Evolutionary conservation across 306 rosid genomes (phyloP).

Genomic region (Prunus mongolica): DNA sequence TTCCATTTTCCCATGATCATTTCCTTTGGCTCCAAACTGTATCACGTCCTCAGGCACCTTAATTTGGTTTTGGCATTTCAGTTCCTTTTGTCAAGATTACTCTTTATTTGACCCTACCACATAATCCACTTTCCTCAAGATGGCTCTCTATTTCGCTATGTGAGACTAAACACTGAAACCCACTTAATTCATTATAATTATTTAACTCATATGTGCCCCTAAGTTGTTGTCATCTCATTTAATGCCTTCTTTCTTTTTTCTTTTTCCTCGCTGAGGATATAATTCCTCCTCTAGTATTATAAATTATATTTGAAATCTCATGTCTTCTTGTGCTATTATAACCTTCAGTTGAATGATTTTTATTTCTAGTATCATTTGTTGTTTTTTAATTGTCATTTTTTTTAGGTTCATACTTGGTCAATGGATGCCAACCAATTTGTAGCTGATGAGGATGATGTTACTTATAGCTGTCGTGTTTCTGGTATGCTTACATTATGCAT

Average conservation of each 20-base stretch:
- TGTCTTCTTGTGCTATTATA: not conserved
- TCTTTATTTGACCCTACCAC: not conserved
- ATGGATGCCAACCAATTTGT: slow-evolving; percentile 78
- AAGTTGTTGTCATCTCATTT: too few species aligned
- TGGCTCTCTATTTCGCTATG: not conserved
- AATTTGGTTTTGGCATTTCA: too few species aligned
- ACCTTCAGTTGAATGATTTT: not conserved
- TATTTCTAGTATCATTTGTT: not conserved
- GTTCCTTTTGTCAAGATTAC: not conserved
- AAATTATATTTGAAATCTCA: not conserved
- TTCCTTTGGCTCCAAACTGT: too few species aligned
- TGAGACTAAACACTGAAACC: not conserved
- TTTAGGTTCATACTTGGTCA: slow-evolving; percentile 77
- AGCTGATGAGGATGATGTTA: slow-evolving; percentile 84
- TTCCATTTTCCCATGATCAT: too few species aligned
- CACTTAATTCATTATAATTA: not conserved
- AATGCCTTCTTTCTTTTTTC: too few species aligned
- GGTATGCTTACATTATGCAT: slow-evolving; percentile 46
- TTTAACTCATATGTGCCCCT: not conserved
- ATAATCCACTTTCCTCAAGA: not conserved
- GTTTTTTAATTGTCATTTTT: slow-evolving; percentile 7
- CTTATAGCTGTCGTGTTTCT: slow-evolving; percentile 82
- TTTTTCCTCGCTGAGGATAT: not conserved
- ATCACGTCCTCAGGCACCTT: too few species aligned
- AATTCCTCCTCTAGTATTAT: not conserved